Evolutionary conservation across 2,329 filamentous ascomycete species (phyloP), one percentile per base, ranked within the genome.

Genomic region (Talaromyces sp.): DNA sequence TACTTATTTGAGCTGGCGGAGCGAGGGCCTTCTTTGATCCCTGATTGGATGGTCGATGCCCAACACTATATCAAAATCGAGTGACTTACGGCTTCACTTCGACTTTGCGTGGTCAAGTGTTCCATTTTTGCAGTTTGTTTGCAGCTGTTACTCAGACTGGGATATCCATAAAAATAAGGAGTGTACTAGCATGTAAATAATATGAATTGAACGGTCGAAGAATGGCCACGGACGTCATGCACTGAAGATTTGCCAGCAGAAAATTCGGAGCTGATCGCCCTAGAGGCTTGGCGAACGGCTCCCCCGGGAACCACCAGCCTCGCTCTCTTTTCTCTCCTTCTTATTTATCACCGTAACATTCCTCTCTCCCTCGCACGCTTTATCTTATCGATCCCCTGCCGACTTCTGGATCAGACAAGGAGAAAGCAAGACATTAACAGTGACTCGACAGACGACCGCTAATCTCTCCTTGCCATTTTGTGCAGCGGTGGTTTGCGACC

Each of bases 151-250:
- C 8, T 33, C 49, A n/a, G 10, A 33, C 15, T 31, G 11, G 15
- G 13, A 13, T 37, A 9, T 37, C 13, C 43, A 22, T 47, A 47
- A 10, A 22, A 22, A 11, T 47, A n/a, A 1, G 27, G 3, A 37
- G 9, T 8, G 7, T 13, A 22, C 9, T 47, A 19, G 9, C n/a
- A 22, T 47, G 43, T 47, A 47, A 47, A 22, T 10, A 47, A 22
- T 19, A 22, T 31, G 27, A 31, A 31, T 6, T 31, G 27, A 10
- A 13, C 43, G 43, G 41, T 17, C 25, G 25, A 31, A 31, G 31
- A n/a, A 50, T 62, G 27, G 11, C 50, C 19, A 59, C 64, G 71
- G 67, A 2, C 69, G 66, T 5, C 73, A 58, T 31, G 66, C 37
- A 3, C 64, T 6, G 67, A 61, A 65, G 56, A 45, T 59, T 39